Conservation (phyloP, 1,139 yeast genomes). For the Taphrina wiesneri region DNA sequence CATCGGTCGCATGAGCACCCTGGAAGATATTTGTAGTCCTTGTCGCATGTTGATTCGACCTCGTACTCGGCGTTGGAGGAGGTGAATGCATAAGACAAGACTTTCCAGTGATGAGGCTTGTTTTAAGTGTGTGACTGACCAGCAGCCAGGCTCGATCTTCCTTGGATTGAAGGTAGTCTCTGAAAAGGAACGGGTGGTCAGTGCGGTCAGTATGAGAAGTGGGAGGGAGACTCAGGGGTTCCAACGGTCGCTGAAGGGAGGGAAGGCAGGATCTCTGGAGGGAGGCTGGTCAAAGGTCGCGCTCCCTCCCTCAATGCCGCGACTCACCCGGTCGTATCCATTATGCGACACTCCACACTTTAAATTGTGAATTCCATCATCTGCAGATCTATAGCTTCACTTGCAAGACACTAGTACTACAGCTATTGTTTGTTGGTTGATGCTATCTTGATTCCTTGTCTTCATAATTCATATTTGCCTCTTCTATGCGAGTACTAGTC, state of each 20-base stretch:
- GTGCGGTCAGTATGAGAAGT: neutral
- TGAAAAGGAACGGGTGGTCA: no score
- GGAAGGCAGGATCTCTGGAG: neutral
- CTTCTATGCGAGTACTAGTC: neutral
- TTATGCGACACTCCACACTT: neutral
- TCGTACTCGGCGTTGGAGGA: constrained; percentile 12
- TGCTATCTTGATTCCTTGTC: neutral
- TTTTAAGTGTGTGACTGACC: neutral
- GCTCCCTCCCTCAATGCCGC: neutral
- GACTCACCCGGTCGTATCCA: neutral
- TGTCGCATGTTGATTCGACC: constrained; percentile 7
- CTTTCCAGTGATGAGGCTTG: neutral
- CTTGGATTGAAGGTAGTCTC: no score
- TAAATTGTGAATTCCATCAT: no score
- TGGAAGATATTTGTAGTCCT: neutral
- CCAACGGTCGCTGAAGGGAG: neutral
- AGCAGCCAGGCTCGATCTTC: constrained; percentile 1
- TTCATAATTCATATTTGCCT: neutral
- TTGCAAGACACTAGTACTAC: no score
- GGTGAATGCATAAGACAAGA: constrained; percentile 7
- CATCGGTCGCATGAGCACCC: neutral
- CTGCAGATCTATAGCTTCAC: neutral
- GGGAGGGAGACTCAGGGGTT: neutral
- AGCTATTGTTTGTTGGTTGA: no score
- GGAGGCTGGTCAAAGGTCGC: neutral